These are phyloP conservation scores for Cylindrotheca closterium DNA, from an alignment of 108 stramenopile species.

Conservation along the genomic window DNA sequence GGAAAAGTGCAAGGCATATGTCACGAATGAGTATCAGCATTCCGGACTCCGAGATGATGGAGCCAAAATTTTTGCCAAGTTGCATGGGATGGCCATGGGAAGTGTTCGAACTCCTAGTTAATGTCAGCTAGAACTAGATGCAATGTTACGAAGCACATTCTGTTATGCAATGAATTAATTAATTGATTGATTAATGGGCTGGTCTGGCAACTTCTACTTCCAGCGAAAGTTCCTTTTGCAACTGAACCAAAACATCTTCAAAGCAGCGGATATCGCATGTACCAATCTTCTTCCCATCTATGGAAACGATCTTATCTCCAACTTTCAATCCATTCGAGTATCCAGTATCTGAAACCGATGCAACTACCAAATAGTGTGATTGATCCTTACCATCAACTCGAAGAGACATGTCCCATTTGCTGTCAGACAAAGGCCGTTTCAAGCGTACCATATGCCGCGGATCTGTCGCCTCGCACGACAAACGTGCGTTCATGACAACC, in stretches of 20 bases:
- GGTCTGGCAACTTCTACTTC: not conserved
- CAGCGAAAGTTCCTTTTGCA: not conserved
- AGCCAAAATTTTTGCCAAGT: slow-evolving; percentile 74
- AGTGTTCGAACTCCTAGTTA: slow-evolving; percentile 69
- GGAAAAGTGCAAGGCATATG: slow-evolving; percentile 74
- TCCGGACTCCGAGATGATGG: slow-evolving; percentile 89
- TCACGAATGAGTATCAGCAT: slow-evolving; percentile 95
- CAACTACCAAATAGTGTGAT: not conserved
- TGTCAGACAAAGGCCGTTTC: slow-evolving; percentile 6
- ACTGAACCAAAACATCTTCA: slow-evolving; percentile 6
- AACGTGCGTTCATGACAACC: slow-evolving; percentile 19
- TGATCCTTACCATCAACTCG: not conserved
- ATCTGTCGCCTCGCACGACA: slow-evolving; percentile 11
- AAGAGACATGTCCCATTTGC: slow-evolving; percentile 18
- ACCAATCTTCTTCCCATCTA: slow-evolving; percentile 23
- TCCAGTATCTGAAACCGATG: not conserved
- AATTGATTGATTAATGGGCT: no score
- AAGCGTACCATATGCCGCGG: slow-evolving; percentile 6
- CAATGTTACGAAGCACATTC: no score
- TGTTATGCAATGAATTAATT: no score
- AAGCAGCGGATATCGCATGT: slow-evolving; percentile 8
- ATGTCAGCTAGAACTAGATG: not conserved
- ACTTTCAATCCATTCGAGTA: not conserved
- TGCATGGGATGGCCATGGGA: slow-evolving; percentile 84
- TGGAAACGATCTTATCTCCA: slow-evolving; percentile 16